Base-by-base conservation (phyloP, 2,329 filamentous ascomycete genomes). In the Aspergillus pseudotamarii region DNA sequence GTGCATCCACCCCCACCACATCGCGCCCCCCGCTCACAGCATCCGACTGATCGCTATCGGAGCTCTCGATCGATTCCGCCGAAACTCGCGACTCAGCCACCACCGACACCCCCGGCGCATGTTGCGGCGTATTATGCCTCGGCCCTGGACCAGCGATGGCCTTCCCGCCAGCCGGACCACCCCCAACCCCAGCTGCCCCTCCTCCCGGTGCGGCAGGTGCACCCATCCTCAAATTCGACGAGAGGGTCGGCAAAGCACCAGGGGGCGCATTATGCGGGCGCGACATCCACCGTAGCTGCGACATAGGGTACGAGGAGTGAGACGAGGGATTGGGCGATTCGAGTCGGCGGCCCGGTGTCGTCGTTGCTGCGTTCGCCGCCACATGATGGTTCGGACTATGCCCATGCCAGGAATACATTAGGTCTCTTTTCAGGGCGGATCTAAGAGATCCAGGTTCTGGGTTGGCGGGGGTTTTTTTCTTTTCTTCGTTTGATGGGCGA, bases 251-350 rank as follows among this genome's bases (percentile, higher is more conserved):
- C 32, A 68, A 59, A 59, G 60, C 65, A 36, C 50, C 57, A 66
- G 60, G 64, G 66, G 26, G 60, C 11, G 50, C 62, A 62, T 43
- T 58, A 4, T 64, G 63, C 28, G 65, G 50, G 11, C 67, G 65
- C 36, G 66, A 68, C 36, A 72, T 65, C 71, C 71, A 73, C 64
- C 68, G 71, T 51, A 72, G 58, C 59, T 71, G 69, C 1, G 70
- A 64, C 60, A 73, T 65, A 50, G 66, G 68, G 51, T 64, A 70
- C 16, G 69, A 62, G 12, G 68, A 60, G 19, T 66, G 62, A n/a
- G 67, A 56, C 16, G 67, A 46, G 1, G 66, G 57, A 23, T 62
- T 64, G 30, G 57, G 51, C 19, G 57, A 62, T 60, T 62, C 66
- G 53, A 63, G 45, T 38, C 53, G 46, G 28, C 53, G 57, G 38